These are phyloP conservation scores for Epithemia pelagica DNA, from an alignment of 108 stramenopile genomes.

Conservation along the genomic window DNA sequence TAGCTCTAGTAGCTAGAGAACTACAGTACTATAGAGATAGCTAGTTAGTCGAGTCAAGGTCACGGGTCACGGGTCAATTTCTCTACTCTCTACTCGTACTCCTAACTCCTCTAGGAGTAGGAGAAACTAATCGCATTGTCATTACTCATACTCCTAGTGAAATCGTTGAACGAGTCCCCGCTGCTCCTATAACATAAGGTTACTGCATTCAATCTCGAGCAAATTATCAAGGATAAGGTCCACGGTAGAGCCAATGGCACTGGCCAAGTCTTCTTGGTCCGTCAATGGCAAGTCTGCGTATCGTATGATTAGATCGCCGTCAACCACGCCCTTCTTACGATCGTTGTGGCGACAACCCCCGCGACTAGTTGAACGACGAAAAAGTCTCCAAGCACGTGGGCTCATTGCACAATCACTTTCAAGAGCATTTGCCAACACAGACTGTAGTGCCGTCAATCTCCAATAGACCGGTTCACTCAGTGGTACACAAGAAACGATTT, in stretches of 20 bases:
- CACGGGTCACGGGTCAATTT: no score
- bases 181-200: constrained; percentile 35
- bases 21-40: no score
- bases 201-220: constrained; percentile 65
- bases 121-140: no score
- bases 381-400: constrained; percentile 73
- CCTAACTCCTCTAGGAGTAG: no score
- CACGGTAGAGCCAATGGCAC: constrained; percentile 91
- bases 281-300: constrained; percentile 68
- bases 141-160: no score
- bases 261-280: constrained; percentile 89
- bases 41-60: no score
- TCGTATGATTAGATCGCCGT: constrained; percentile 81
- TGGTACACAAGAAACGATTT: constrained; percentile 68
- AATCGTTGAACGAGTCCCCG: no score
- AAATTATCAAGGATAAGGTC: constrained; percentile 86
- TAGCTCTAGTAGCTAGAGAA: no score
- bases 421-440: constrained; percentile 84
- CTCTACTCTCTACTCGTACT: no score
- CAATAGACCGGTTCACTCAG: constrained; percentile 82
- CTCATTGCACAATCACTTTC: constrained; percentile 84
- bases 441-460: constrained; percentile 85
- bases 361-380: constrained; percentile 59
- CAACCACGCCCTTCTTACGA: constrained; percentile 87
- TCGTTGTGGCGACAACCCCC: constrained; percentile 74